Base-by-base conservation (phyloP, 2,329 filamentous ascomycete species). In the Aspergillus tubingensis region DNA sequence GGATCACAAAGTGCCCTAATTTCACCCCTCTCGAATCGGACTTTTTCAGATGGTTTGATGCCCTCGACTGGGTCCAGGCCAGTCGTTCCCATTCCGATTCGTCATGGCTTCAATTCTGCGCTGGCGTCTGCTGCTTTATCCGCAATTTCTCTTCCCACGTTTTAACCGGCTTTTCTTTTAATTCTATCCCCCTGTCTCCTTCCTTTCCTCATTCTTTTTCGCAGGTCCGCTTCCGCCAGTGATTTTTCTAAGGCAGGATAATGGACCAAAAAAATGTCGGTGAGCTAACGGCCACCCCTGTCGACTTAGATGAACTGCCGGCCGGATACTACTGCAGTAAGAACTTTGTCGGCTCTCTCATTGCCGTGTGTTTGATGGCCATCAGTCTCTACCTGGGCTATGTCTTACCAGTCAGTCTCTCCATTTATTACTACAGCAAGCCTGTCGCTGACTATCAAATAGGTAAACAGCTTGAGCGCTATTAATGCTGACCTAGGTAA, bases 401-500 rank as follows among this genome's bases (percentile, higher is more conserved):
- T 52, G 57, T 64, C 13, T 52, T 68, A 47, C 67, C 67, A n/a
- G 52, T 54, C 30, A 19, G 39, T 44, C 7, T 8, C 8, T 32
- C 39, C 10, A 2, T 11, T 8, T 2, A 10, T 19, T 10, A 8
- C 13, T 15, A 1, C 8, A 15, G 13, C 8, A 13, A n/a, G 11
- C 2, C 7, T 36, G 13, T 23, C 6, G 25, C 52, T 54, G 39
- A 54, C 25, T 11, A 6, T 25, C 10, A 6, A 11, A n/a, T 17
- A 54, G 19, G 62, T 67, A 3, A 68, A 67, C 49, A 67, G 60
- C 30, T 61, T 70, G 56, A 60, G 58, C 21, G 38, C 62, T 3
- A 73, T 74, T 65, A 72, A 73, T 43, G 59, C 52, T 8, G 72
- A 73, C 47, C 58, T 74, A 25, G 57, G 57, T 54, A 44, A 8